Evolutionary conservation across 1,284 basidiomycete genomes (phyloP).

Genomic region (Puccinia coronata): DNA sequence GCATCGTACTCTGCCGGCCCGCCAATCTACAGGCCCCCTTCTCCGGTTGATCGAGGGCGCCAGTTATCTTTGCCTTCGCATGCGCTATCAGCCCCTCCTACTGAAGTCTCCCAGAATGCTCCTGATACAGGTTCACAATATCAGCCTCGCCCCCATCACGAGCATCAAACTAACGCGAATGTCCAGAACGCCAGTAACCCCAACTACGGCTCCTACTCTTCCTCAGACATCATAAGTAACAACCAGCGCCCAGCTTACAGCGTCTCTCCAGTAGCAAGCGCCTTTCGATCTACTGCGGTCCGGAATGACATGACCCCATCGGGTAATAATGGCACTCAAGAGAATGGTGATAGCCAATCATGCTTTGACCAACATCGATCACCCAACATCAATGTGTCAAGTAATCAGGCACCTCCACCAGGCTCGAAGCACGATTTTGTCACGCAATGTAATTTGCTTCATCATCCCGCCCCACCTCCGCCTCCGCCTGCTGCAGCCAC

Average conservation of each 20-base stretch:
- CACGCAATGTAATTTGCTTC: constrained; percentile 20
- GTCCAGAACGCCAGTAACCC: not conserved
- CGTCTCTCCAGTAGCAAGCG: not conserved
- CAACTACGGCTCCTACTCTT: constrained; percentile 20
- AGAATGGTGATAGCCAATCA: not conserved
- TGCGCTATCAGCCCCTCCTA: constrained; percentile 11
- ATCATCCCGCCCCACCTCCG: constrained; percentile 26
- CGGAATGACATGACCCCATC: constrained; percentile 6
- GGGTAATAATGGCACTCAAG: not conserved
- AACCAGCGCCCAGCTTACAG: constrained; percentile 5
- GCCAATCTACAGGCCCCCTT: constrained; percentile 29
- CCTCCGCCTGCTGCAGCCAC: constrained; percentile 19
- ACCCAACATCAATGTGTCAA: constrained; percentile 14
- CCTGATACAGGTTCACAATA: constrained; percentile 11
- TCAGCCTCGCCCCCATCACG: constrained; percentile 15
- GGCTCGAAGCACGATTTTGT: constrained; percentile 20
- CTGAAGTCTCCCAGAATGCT: constrained; percentile 2
- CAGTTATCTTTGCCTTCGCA: constrained; percentile 45
- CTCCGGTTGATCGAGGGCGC: constrained; percentile 35
- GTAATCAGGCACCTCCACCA: not conserved
- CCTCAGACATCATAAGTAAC: constrained; percentile 8
- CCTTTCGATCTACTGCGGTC: not conserved
- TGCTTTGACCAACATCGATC: constrained; percentile 23
- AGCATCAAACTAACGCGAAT: constrained; percentile 17
- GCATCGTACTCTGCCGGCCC: constrained; percentile 39